Percentiles rank a stretch among this genome's conserved stretches.
These are phyloP conservation scores for Lepidium campestre DNA, from an alignment of 441 rosid genomes.

Conservation along the genomic window DNA sequence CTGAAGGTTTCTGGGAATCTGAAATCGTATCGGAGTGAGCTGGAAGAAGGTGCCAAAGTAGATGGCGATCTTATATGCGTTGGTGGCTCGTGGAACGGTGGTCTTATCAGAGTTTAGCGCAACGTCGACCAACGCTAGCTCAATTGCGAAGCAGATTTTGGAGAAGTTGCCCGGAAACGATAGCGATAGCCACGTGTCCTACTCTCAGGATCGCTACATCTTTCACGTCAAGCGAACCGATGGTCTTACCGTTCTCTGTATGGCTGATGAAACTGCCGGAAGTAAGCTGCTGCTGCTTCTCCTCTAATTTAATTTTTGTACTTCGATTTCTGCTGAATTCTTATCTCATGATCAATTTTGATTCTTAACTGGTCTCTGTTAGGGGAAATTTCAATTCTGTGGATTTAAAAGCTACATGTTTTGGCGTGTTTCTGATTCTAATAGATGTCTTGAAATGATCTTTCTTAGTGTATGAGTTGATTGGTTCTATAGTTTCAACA, in stretches of 20 bases:
- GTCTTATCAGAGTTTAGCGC: constrained; percentile 82
- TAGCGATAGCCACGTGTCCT: constrained; percentile 77
- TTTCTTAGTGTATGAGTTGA: background rate
- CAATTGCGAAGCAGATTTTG: constrained; percentile 72
- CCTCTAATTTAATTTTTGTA: background rate
- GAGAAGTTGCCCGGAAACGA: constrained; percentile 64
- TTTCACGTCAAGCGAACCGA: constrained; percentile 93
- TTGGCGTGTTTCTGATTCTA: background rate
- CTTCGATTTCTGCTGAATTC: background rate
- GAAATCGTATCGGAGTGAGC: background rate
- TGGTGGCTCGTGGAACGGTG: constrained; percentile 86
- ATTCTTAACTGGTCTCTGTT: background rate
- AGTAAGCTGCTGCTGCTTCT: constrained; percentile 32
- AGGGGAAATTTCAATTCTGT: background rate
- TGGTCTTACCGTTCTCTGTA: constrained; percentile 91
- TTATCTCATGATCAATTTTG: background rate
- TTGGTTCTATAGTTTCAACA: background rate
- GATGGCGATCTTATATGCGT: constrained; percentile 84
- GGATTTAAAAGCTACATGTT: background rate
- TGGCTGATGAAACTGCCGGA: constrained; percentile 94
- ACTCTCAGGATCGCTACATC: constrained; percentile 85
- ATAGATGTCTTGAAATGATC: background rate
- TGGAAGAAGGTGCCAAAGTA: background rate
- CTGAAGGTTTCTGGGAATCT: constrained; percentile 8
- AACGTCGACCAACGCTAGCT: constrained; percentile 73